phyloP scores from a whole-genome alignment of 2,329 filamentous ascomycete genomes.

The Venturia aucupariae region DNA sequence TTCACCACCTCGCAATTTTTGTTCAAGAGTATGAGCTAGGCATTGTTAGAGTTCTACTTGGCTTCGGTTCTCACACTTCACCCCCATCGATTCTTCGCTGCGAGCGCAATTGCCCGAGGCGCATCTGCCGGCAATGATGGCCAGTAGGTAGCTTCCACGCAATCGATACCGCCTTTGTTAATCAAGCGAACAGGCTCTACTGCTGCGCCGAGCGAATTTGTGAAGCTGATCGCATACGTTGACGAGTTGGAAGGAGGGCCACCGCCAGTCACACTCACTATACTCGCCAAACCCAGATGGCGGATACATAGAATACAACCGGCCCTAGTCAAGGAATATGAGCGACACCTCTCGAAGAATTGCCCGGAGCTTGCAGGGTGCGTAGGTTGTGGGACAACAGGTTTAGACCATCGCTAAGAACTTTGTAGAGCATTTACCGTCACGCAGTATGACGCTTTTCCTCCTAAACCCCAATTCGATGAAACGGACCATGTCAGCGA shows the following conservation, averaged over 20 bases:
- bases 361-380: neutral
- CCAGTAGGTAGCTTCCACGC: neutral
- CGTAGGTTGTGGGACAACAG: neutral
- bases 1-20: no score
- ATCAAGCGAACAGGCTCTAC: neutral
- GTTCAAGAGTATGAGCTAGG: neutral
- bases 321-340: neutral
- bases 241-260: conserved; percentile 1
- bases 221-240: neutral
- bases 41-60: neutral
- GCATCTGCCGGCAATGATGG: neutral
- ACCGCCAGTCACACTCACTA: neutral
- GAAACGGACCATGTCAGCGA: neutral
- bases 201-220: neutral
- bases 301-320: neutral
- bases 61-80: neutral
- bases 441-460: neutral
- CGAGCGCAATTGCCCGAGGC: neutral
- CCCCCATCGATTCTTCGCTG: neutral
- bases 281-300: neutral
- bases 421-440: neutral
- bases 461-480: neutral
- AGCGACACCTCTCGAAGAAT: neutral
- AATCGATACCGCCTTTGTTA: neutral
- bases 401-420: neutral